These are phyloP conservation scores for Lactarius hatsudake DNA, from an alignment of 768 basidiomycete species.

Conservation along the genomic window DNA sequence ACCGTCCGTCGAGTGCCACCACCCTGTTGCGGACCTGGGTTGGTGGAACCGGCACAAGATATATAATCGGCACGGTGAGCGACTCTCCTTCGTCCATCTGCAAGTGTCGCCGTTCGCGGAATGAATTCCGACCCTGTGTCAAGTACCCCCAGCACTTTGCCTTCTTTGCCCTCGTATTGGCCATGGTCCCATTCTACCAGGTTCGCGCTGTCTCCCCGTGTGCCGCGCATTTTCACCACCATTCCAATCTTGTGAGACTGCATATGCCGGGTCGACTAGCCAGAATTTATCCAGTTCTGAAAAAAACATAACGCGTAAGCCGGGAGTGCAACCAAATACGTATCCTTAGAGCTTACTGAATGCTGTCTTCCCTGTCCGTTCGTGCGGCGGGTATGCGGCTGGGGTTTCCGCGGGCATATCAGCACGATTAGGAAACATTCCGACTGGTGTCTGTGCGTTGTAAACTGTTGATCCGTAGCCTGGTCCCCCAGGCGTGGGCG, in stretches of 20 bases:
- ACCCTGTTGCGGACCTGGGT: slow-evolving; percentile 45
- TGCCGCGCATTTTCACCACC: slow-evolving; percentile 40
- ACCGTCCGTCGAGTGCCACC: slow-evolving; percentile 45
- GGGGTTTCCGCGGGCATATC: slow-evolving; percentile 34
- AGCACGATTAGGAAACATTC: slow-evolving; percentile 21
- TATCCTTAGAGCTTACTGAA: slow-evolving; percentile 22
- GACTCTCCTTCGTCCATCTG: slow-evolving; percentile 37
- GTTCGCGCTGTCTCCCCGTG: slow-evolving; percentile 31
- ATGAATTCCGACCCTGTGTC: slow-evolving; percentile 33
- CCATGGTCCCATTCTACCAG: slow-evolving; percentile 39
- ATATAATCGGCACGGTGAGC: slow-evolving; percentile 41
- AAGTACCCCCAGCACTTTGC: slow-evolving; percentile 32
- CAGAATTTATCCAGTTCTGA: slow-evolving; percentile 41
- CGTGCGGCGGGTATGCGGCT: slow-evolving; percentile 39
- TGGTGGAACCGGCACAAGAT: slow-evolving; percentile 43
- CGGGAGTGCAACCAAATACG: slow-evolving; percentile 1
- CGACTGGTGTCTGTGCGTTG: slow-evolving; percentile 35
- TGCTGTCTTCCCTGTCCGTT: slow-evolving; percentile 28
- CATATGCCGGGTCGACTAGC: slow-evolving; percentile 39
- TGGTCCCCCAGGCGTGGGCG: slow-evolving; percentile 38
- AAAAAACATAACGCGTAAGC: slow-evolving; percentile 7
- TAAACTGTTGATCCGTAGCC: slow-evolving; percentile 35
- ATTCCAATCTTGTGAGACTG: slow-evolving; percentile 37
- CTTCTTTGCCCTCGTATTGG: slow-evolving; percentile 34
- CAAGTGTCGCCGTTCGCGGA: slow-evolving; percentile 32